Base-by-base conservation (phyloP, 352 stramenopile genomes). In the Phytophthora macrochlamydospora region DNA sequence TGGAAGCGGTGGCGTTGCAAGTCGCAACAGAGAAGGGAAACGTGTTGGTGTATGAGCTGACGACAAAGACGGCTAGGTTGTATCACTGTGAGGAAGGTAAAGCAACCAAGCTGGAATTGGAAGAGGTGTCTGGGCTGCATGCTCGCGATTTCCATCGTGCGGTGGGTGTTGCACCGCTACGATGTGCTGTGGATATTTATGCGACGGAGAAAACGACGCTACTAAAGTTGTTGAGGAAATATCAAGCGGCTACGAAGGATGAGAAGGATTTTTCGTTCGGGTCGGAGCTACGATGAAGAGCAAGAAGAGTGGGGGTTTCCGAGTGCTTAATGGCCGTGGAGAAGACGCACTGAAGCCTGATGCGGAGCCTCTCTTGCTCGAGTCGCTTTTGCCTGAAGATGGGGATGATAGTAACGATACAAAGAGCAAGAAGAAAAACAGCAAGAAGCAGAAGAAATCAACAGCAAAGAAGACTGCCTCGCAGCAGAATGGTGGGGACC, bases 101-200 rank as follows among this genome's bases (percentile, higher is more conserved):
- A 12, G 57, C 65, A 9, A 4, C 38, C 4, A 12, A 7, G 18
- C 4, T 80, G 18, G 49, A 69, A 24, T 49, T 90, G 14, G 35
- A 77, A 38, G 57, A 79, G 1, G 40, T 89, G 43, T 56, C 76
- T 6, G 73, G 67, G 74, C 60, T 85, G 18, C 81, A 88, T 56
- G 81, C 81, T 38, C 69, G 69, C 14, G 73, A 90, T 51, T 89
- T 88, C 56, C 62, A 83, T 37, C 56, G 40, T 2, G 65, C 59
- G 1, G 65, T 78, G 24, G 67, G 69, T 4, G 71, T 65, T 32
- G 55, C 70, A 46, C 66, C 75, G n/a, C 35, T 89, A 33, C 77
- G 79, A 30, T 79, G 72, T 60, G 75, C 69, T 0, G 40, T 89
- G 28, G 73, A 81, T 52, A 12, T 91, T 12, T 6, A 58, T 12